phyloP scores from a whole-genome alignment of 176 grass and related monocot genomes.

The Hsuehochloa calcarea region DNA sequence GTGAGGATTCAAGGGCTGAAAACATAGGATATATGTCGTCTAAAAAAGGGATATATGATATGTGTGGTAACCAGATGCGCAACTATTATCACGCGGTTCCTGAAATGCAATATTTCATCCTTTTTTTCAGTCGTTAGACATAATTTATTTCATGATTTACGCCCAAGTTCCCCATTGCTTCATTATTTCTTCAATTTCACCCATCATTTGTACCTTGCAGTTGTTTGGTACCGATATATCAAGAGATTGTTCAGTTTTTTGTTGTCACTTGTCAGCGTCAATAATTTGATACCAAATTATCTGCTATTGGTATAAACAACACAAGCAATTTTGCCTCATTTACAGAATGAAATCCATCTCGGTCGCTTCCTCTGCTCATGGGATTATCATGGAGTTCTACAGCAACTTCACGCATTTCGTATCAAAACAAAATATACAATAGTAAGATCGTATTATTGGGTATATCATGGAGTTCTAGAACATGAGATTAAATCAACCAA shows the following conservation, averaged over 20 bases:
- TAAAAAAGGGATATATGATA: neutral
- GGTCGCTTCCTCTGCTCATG: neutral
- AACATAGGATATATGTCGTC: neutral
- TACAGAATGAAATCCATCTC: neutral
- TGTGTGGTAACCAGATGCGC: neutral
- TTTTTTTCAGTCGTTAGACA: neutral
- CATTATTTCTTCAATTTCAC: neutral
- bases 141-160: neutral
- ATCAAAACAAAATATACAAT: neutral
- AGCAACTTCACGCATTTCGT: neutral
- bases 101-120: neutral
- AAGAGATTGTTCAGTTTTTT: neutral
- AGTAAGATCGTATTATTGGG: neutral
- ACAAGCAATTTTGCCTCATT: neutral
- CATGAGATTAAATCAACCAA: neutral
- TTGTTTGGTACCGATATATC: neutral
- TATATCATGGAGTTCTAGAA: neutral
- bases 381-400: neutral
- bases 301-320: neutral
- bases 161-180: neutral
- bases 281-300: neutral
- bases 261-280: neutral
- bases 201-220: neutral
- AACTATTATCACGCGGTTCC: neutral
- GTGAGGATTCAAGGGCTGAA: neutral